These are phyloP conservation scores for Pythium pectinolyticum DNA, from an alignment of 352 stramenopile species.

Conservation along the genomic window DNA sequence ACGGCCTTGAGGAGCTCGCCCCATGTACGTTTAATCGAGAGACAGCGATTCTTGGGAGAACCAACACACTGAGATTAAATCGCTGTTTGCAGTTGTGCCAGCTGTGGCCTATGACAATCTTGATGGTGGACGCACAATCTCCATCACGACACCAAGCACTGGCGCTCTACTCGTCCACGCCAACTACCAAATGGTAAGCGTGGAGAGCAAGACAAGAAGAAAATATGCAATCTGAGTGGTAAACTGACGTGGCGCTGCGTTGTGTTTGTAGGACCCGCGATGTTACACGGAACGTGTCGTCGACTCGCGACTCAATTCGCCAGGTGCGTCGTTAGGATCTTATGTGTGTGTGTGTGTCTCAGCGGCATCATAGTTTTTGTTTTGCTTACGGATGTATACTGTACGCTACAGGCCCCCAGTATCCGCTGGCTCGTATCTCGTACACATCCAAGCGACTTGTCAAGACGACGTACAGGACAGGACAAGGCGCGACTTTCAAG, in stretches of 20 bases:
- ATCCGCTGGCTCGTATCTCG: constrained; percentile 43
- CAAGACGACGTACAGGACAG: constrained; percentile 38
- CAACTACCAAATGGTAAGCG: constrained; percentile 50
- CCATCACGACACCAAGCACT: constrained; percentile 40
- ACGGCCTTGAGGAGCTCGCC: constrained; percentile 26
- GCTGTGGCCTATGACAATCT: constrained; percentile 56
- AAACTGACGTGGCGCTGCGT: not conserved
- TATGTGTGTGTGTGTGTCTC: not conserved
- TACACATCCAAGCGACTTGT: constrained; percentile 46
- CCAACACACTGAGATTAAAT: not conserved
- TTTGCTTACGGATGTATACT: not conserved
- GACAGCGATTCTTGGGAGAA: too few relatives aligned
- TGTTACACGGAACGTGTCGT: constrained; percentile 61
- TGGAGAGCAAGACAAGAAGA: not conserved
- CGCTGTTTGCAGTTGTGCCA: constrained; percentile 38
- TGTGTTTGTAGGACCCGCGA: constrained; percentile 39
- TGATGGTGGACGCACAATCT: constrained; percentile 39
- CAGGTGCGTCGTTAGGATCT: constrained; percentile 25
- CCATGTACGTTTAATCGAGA: constrained; percentile 23
- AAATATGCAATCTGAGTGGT: not conserved
- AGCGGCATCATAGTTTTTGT: not conserved
- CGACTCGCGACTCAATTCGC: constrained; percentile 50
- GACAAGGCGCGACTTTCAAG: constrained; percentile 39
- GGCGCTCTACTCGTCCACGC: constrained; percentile 47
- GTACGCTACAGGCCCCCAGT: constrained; percentile 31